Conservation (phyloP, 1,284 basidiomycete genomes). For the Veloporphyrellus conicus region DNA sequence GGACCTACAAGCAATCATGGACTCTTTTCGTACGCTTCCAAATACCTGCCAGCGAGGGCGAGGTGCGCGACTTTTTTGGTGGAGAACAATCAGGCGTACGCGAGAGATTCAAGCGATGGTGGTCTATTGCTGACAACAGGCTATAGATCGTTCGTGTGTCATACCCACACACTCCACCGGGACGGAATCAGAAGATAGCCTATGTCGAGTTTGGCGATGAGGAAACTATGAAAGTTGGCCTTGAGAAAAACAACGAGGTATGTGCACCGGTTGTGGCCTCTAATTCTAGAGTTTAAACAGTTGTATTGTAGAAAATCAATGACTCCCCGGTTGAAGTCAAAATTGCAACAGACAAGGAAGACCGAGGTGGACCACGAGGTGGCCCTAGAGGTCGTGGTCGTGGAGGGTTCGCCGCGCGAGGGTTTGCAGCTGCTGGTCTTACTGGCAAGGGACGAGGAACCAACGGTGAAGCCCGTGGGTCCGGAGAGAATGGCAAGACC, state of each 20-base stretch:
- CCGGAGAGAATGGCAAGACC: constrained; percentile 27
- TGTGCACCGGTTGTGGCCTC: constrained; percentile 16
- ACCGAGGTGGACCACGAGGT: constrained; percentile 32
- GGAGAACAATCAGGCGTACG: constrained; percentile 61
- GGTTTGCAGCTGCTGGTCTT: constrained; percentile 66
- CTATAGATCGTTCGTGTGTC: constrained; percentile 68
- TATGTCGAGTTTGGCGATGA: constrained; percentile 88
- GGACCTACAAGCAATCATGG: constrained; percentile 70
- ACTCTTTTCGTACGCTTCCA: constrained; percentile 79
- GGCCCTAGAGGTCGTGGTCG: constrained; percentile 56
- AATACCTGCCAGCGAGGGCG: constrained; percentile 56
- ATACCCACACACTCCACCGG: constrained; percentile 48
- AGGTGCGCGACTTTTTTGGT: constrained; percentile 73
- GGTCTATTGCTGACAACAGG: constrained; percentile 4
- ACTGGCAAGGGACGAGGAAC: constrained; percentile 40
- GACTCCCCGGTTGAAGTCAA: constrained; percentile 61
- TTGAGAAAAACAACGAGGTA: constrained; percentile 70
- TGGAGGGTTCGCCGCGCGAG: constrained; percentile 54
- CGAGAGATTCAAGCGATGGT: constrained; percentile 12
- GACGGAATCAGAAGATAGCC: constrained; percentile 55
- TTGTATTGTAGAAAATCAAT: constrained; percentile 54
- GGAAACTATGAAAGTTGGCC: constrained; percentile 71
- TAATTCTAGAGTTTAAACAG: constrained; percentile 4
- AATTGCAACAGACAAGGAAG: constrained; percentile 64
- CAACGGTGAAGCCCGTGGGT: constrained; percentile 29